These are phyloP conservation scores for Paraphoma chrysanthemicola DNA, from an alignment of 2,329 filamentous ascomycete species.

Conservation along the genomic window DNA sequence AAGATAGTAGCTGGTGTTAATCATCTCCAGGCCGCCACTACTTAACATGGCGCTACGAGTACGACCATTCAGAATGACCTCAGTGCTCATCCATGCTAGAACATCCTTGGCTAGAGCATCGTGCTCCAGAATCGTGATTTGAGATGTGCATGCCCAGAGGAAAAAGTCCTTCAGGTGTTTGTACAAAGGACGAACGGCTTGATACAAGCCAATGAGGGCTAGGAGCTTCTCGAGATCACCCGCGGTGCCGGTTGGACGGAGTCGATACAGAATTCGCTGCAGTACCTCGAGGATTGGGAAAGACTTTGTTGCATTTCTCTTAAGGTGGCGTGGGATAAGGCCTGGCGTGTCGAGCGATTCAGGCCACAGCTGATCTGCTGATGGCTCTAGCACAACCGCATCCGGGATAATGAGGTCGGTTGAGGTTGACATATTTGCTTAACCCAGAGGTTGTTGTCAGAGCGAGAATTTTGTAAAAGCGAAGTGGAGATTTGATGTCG, in stretches of 20 bases:
- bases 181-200: constrained; percentile 25
- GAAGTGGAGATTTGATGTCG: background rate
- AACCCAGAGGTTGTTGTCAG: background rate
- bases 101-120: constrained; percentile 35
- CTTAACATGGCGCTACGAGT: constrained; percentile 32
- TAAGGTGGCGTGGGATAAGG: constrained; percentile 31
- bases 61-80: constrained; percentile 30
- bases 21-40: constrained; percentile 18
- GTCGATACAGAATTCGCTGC: constrained; percentile 30
- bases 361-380: constrained; percentile 20
- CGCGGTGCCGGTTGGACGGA: constrained; percentile 18
- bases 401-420: background rate
- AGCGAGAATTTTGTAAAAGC: background rate
- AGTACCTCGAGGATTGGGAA: constrained; percentile 39
- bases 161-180: constrained; percentile 22
- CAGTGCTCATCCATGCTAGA: constrained; percentile 31
- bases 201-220: constrained; percentile 32
- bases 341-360: constrained; percentile 35
- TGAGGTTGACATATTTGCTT: background rate
- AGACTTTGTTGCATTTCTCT: constrained; percentile 18
- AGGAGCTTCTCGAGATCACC: constrained; percentile 31
- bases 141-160: constrained; percentile 26
- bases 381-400: background rate
- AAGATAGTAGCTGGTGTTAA: constrained; percentile 4
- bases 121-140: constrained; percentile 29